Evolutionary conservation across 2,329 filamentous ascomycete genomes (phyloP).

Genomic region (Lizonia empirigonia): DNA sequence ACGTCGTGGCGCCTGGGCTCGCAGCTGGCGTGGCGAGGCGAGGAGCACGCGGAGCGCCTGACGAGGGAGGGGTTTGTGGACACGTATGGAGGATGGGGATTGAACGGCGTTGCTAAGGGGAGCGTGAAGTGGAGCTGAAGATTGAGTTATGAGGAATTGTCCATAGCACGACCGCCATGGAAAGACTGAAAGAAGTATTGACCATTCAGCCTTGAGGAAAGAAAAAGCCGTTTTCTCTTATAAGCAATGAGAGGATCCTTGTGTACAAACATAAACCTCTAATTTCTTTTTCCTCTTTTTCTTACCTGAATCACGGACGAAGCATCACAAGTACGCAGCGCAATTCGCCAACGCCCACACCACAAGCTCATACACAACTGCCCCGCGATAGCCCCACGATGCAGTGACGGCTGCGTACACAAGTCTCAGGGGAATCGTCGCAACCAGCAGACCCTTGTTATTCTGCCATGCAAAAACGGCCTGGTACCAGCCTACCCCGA

Average conservation of each 20-base stretch:
- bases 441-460: slow-evolving; percentile 12
- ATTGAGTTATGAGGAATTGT: too few species aligned
- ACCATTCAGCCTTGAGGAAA: too few species aligned
- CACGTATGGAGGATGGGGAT: slow-evolving; percentile 41
- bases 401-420: not conserved
- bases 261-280: too few species aligned
- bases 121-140: slow-evolving; percentile 35
- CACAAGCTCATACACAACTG: slow-evolving; percentile 1
- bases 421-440: slow-evolving; percentile 9
- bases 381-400: not conserved
- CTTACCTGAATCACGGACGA: too few species aligned
- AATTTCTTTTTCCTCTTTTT: too few species aligned
- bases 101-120: slow-evolving; percentile 27
- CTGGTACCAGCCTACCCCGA: slow-evolving; percentile 24
- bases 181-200: too few species aligned
- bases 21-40: slow-evolving; percentile 46
- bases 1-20: slow-evolving; percentile 46
- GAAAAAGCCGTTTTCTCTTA: too few species aligned
- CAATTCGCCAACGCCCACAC: slow-evolving; percentile 6
- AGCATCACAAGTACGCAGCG: too few species aligned
- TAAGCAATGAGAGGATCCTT: too few species aligned
- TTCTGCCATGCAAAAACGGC: slow-evolving; percentile 18
- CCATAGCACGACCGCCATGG: too few species aligned
- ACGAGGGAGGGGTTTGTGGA: slow-evolving; percentile 49
- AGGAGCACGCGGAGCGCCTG: slow-evolving; percentile 45